Conservation (phyloP, 2,329 filamentous ascomycete genomes). For the Cladobotryum protrusum region DNA sequence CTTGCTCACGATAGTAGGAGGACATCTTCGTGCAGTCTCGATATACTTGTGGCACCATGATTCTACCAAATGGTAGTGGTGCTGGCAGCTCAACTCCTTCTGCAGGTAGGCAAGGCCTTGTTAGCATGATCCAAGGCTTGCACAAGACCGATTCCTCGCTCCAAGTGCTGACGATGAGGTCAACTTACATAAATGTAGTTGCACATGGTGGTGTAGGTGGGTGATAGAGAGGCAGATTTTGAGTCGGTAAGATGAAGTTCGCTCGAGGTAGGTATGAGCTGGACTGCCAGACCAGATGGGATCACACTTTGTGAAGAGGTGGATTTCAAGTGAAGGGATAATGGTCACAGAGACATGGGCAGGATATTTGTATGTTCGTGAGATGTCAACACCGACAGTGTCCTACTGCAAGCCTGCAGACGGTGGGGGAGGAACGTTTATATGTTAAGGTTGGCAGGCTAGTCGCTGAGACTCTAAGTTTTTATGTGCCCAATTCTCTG, state of each 20-base stretch:
- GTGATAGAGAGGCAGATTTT: background rate
- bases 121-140: constrained; percentile 8
- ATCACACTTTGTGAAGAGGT: background rate
- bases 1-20: constrained; percentile 38
- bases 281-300: no score
- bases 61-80: constrained; percentile 44
- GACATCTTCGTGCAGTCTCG: constrained; percentile 37
- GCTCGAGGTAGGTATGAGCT: background rate
- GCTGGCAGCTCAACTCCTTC: constrained; percentile 47
- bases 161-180: background rate
- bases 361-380: background rate
- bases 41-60: constrained; percentile 42
- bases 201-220: constrained; percentile 34
- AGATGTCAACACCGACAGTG: background rate
- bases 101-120: constrained; percentile 16
- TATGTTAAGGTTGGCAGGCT: constrained; percentile 8
- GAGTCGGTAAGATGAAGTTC: background rate
- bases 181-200: constrained; percentile 44
- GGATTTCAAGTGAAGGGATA: background rate
- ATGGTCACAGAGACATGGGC: constrained; percentile 5
- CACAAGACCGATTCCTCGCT: background rate
- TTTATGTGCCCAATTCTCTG: constrained; percentile 11
- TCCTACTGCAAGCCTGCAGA: background rate
- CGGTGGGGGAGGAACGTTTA: constrained; percentile 8
- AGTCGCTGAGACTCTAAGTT: constrained; percentile 1